A percentile compares a stretch with the other conserved stretches of the same genome.
These are phyloP conservation scores for Porpolomopsis calyptriformis DNA, from an alignment of 768 basidiomycete genomes.

Conservation along the genomic window DNA sequence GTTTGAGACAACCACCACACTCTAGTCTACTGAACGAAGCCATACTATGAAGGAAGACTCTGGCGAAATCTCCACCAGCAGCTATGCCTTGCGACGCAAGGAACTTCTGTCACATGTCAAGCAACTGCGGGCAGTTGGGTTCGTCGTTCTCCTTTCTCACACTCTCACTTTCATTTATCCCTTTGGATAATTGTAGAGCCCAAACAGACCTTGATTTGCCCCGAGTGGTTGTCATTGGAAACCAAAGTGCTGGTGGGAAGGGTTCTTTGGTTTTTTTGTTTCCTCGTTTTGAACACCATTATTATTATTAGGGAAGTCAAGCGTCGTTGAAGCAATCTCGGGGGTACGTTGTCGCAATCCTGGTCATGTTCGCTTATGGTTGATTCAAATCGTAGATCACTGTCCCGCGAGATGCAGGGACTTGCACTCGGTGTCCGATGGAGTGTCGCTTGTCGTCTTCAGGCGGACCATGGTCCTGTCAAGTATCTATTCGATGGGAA, in stretches of 20 bases:
- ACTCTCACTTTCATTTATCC: not conserved
- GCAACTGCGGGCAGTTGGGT: not conserved
- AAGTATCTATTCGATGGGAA: constrained; percentile 33
- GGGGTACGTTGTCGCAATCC: too few relatives aligned
- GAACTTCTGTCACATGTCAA: not conserved
- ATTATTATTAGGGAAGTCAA: not conserved
- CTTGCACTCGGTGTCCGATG: constrained; percentile 34
- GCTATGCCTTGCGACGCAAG: not conserved
- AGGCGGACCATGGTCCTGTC: constrained; percentile 22
- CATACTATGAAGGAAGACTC: too few relatives aligned
- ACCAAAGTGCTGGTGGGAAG: not conserved
- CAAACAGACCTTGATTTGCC: not conserved
- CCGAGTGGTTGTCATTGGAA: not conserved
- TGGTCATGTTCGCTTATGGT: too few relatives aligned
- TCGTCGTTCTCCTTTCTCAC: not conserved
- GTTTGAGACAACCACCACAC: too few relatives aligned
- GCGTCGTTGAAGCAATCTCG: not conserved
- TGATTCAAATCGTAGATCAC: constrained; percentile 24
- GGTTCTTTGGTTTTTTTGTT: not conserved
- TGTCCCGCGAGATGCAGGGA: constrained; percentile 39
- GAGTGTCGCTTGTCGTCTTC: constrained; percentile 25
- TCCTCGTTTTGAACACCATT: not conserved
- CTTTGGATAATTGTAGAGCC: not conserved
- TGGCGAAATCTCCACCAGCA: not conserved
- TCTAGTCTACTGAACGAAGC: too few relatives aligned